Percentiles rank a stretch among this genome's conserved stretches.
These are phyloP conservation scores for Cyclotella choctawhatcheeana DNA, from an alignment of 108 stramenopile genomes.

Conservation along the genomic window DNA sequence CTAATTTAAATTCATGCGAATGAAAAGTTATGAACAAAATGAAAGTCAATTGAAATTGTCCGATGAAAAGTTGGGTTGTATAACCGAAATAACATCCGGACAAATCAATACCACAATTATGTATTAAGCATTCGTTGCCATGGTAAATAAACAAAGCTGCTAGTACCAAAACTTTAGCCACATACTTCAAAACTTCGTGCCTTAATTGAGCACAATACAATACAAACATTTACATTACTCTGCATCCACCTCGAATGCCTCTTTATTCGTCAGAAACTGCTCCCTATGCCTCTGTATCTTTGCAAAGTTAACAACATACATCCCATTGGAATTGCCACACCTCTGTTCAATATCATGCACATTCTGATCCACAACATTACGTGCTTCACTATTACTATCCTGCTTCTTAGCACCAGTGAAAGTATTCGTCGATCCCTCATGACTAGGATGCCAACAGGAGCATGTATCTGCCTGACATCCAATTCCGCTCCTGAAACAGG, in stretches of 20 bases:
- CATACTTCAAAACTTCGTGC: neutral
- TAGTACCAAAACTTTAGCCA: neutral
- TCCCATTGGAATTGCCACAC: conserved; percentile 81
- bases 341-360: conserved; percentile 58
- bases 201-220: neutral
- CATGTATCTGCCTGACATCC: conserved; percentile 89
- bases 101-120: too few relatives aligned
- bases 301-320: conserved; percentile 68
- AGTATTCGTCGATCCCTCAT: conserved; percentile 52
- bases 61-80: too few relatives aligned
- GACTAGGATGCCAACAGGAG: conserved; percentile 80
- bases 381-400: conserved; percentile 17
- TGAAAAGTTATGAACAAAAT: neutral
- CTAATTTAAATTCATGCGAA: neutral
- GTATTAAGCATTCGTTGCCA: too few relatives aligned
- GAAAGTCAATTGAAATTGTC: neutral
- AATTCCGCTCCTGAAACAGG: conserved; percentile 73
- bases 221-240: neutral
- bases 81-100: too few relatives aligned
- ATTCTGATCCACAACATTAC: conserved; percentile 26
- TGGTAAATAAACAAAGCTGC: too few relatives aligned
- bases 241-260: neutral
- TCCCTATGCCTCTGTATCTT: conserved; percentile 60
- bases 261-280: conserved; percentile 23
- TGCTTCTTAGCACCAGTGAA: conserved; percentile 1